Base-by-base conservation (phyloP, 2,329 filamentous ascomycete species). In the Microsporum audouinii region DNA sequence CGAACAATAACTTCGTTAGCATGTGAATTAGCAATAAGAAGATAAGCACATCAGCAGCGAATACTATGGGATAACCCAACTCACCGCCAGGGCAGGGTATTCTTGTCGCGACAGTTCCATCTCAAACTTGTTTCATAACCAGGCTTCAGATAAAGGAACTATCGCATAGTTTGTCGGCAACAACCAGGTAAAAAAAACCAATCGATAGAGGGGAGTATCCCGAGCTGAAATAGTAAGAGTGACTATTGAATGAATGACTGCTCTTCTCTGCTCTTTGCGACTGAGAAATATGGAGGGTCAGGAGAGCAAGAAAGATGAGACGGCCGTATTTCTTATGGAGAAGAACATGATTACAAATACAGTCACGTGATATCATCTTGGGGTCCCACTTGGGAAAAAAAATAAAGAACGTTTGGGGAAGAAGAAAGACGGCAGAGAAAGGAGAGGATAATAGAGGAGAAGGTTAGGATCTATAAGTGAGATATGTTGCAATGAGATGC, bases 71-170 rank as follows among this genome's bases (percentile, higher is more conserved):
- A 59, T 49, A 17, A 7, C 17, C 41, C 23, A 63, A 76, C 88
- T 81, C 81, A 96, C 92, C 86, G 96, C 86, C 84, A 97, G 87
- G 68, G 86, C 87, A 75, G 92, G 91, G 80, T 97, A 97, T 77
- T 96, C 92, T 75, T 88, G 82, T 77, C 91, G 85, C 73, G 88
- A 86, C 71, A 92, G 82, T 71, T 89, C 87, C 85, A 89, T 89
- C 70, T 64, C 57, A 60, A 57, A 31, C 41, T 17, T 14, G 31
- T 47, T 36, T 47, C 43, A 55, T 55, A 55, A 34, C 23, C n/a
- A 36, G 33, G 51, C 31, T 17, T n/a, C 51, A 34, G 33, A 36
- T 17, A 55, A 36, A n/a, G 23, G 12, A 34, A 17, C 51, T 34
- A 55, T 36, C 5, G 51, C 31, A 55, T 55, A 55, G 31, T 55